Conservation (phyloP, 1,284 basidiomycete species). For the Cystobasidium sp. region DNA sequence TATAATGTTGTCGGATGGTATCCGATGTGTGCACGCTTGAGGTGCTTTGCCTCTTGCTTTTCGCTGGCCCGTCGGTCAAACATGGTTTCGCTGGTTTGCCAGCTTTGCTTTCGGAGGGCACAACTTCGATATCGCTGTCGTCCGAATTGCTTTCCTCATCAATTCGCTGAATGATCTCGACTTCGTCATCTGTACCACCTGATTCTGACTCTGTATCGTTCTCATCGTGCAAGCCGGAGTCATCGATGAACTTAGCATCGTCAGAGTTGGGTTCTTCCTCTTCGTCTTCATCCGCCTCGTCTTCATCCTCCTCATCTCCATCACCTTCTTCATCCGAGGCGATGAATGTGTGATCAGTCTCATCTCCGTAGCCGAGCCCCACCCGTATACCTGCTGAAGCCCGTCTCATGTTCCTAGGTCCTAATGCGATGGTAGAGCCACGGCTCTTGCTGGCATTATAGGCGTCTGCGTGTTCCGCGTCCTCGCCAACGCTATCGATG, state of each 20-base stretch:
- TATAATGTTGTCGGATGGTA: neutral
- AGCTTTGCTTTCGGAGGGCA: neutral
- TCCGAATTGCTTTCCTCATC: constrained; percentile 14
- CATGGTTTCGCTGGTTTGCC: neutral
- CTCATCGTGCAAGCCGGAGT: neutral
- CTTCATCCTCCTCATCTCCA: constrained; percentile 38
- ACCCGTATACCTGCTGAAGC: neutral
- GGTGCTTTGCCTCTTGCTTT: neutral
- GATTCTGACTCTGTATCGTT: constrained; percentile 41
- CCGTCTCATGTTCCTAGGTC: neutral
- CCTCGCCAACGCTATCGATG: neutral
- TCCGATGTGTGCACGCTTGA: neutral
- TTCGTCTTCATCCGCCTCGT: constrained; percentile 41
- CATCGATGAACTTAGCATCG: neutral
- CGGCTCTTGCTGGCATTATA: too few species aligned
- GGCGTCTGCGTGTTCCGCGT: too few species aligned
- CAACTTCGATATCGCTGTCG: constrained; percentile 24
- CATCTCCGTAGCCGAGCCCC: constrained; percentile 33
- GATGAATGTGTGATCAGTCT: constrained; percentile 5
- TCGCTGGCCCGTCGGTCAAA: too few species aligned
- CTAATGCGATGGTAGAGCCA: neutral
- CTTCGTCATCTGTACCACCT: constrained; percentile 42
- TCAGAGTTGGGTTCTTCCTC: constrained; percentile 37
- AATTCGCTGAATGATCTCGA: constrained; percentile 31
- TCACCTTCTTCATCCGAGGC: constrained; percentile 39